Percentiles rank a stretch among this genome's conserved stretches.
Evolutionary conservation across 164 flowering plant species (phyloP).

Genomic region (Dillenia suffruticosa): DNA sequence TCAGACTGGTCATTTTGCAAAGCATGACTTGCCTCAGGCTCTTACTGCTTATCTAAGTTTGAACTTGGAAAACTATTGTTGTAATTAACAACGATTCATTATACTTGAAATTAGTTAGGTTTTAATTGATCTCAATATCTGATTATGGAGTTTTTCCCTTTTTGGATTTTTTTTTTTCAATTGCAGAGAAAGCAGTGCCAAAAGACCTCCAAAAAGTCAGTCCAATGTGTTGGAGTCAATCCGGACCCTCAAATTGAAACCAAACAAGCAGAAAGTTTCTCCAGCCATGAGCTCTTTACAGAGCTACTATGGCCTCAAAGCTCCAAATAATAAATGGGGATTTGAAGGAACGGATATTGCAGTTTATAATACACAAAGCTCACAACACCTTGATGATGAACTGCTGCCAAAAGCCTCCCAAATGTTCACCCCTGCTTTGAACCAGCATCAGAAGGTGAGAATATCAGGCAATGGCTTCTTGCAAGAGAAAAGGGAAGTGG

Average conservation of each 20-base stretch:
- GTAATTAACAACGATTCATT: too few species aligned
- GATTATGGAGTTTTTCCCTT: too few species aligned
- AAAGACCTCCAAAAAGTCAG: constrained; percentile 20
- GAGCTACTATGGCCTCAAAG: constrained; percentile 68
- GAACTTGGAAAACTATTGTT: too few species aligned
- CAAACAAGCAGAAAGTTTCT: constrained; percentile 43
- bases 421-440: constrained; percentile 25
- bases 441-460: constrained; percentile 47
- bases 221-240: constrained; percentile 59
- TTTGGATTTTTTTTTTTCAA: neutral
- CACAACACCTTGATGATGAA: constrained; percentile 40
- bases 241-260: constrained; percentile 49
- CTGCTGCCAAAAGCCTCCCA: constrained; percentile 22
- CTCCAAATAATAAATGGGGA: constrained; percentile 11
- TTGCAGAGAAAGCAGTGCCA: constrained; percentile 38
- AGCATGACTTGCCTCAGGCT: too few species aligned
- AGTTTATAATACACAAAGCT: constrained; percentile 31
- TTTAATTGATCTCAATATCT: too few species aligned
- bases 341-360: constrained; percentile 59
- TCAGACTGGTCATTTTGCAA: too few species aligned
- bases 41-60: too few species aligned
- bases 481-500: constrained; percentile 28
- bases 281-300: constrained; percentile 77
- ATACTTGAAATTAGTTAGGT: too few species aligned
- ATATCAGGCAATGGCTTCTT: constrained; percentile 42